Evolutionary conservation across 2,329 filamentous ascomycete genomes (phyloP).

Genomic region (Ceratocystis albifundus): DNA sequence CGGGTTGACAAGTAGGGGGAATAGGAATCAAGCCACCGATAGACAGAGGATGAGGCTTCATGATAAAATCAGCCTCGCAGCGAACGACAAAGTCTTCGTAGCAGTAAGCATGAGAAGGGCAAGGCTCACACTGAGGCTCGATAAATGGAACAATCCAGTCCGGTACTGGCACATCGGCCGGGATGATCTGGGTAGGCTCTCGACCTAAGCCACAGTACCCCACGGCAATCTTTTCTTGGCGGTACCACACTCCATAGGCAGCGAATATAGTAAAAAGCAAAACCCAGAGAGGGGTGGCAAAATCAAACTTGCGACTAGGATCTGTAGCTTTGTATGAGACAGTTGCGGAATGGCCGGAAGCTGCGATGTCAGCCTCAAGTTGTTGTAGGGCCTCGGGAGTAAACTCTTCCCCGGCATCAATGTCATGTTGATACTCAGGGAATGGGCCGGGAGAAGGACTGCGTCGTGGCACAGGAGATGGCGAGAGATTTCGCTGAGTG

Average conservation of each 20-base stretch:
- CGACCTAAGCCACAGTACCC: conserved; percentile 85
- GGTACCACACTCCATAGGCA: conserved; percentile 70
- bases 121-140: conserved; percentile 76
- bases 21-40: conserved; percentile 71
- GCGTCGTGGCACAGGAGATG: conserved; percentile 20
- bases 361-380: conserved; percentile 56
- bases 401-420: conserved; percentile 80
- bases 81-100: conserved; percentile 62
- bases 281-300: conserved; percentile 57
- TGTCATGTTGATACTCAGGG: conserved; percentile 24
- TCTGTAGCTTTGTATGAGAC: conserved; percentile 35
- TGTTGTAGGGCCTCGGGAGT: conserved; percentile 82
- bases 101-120: conserved; percentile 82
- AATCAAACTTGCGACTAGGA: conserved; percentile 34
- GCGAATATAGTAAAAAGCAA: conserved; percentile 58
- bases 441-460: conserved; percentile 22
- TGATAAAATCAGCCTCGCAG: conserved; percentile 79
- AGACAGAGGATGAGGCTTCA: conserved; percentile 72
- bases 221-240: conserved; percentile 90
- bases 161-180: conserved; percentile 47
- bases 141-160: conserved; percentile 58
- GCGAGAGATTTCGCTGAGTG: conserved; percentile 20
- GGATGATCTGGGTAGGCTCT: conserved; percentile 42
- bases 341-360: conserved; percentile 39
- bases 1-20: conserved; percentile 84